phyloP scores from a whole-genome alignment of 257 asterid genomes.

The Ilex aquifolium region DNA sequence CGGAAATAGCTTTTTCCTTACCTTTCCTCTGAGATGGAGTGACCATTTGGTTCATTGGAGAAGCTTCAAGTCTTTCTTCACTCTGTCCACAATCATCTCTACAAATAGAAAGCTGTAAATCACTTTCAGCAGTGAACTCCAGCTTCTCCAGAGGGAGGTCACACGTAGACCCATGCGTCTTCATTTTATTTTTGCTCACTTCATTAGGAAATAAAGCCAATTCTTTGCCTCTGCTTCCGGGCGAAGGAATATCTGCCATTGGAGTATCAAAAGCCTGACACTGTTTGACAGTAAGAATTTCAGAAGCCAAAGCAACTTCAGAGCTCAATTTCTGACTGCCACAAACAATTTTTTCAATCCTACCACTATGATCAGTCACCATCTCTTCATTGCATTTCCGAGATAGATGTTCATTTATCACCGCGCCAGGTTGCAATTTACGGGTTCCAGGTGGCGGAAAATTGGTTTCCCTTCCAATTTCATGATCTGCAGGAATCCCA shows the following conservation, averaged over 20 bases:
- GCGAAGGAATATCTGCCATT: constrained; percentile 12
- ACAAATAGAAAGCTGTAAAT: constrained; percentile 10
- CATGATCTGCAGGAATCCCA: constrained; percentile 27
- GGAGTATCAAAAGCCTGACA: constrained; percentile 17
- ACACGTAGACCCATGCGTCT: neutral
- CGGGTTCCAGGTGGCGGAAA: constrained; percentile 7
- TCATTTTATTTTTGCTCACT: constrained; percentile 9
- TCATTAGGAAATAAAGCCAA: constrained; percentile 23
- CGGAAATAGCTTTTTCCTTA: constrained; percentile 41
- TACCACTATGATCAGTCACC: constrained; percentile 3
- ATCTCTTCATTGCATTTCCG: constrained; percentile 15
- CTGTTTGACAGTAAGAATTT: constrained; percentile 13
- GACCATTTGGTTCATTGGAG: constrained; percentile 22
- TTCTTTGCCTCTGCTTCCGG: constrained; percentile 25
- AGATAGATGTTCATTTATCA: constrained; percentile 10
- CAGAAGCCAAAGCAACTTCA: constrained; percentile 14
- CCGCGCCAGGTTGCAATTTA: constrained; percentile 14
- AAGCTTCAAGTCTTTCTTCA: constrained; percentile 21
- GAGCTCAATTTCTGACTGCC: constrained; percentile 6
- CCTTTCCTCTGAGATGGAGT: constrained; percentile 28
- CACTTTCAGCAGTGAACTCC: constrained; percentile 47
- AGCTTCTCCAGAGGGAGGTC: constrained; percentile 12
- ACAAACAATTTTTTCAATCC: constrained; percentile 3
- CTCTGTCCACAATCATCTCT: constrained; percentile 13
- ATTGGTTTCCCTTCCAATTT: constrained; percentile 1